These are phyloP conservation scores for Chaetomium strumarium DNA, from an alignment of 2,329 filamentous ascomycete species.

Conservation along the genomic window DNA sequence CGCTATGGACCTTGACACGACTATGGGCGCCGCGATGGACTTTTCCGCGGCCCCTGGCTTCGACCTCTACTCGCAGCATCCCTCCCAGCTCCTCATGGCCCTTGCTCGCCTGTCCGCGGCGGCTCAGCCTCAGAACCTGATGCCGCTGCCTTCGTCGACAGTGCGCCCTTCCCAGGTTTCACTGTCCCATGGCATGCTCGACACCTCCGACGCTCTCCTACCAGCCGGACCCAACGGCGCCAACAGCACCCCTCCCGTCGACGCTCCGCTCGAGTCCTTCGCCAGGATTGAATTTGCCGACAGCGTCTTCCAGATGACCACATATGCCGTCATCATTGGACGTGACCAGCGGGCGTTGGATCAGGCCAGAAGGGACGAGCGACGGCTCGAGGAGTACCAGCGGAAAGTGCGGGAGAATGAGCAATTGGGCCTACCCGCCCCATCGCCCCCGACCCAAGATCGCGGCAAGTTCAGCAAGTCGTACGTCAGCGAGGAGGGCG, in stretches of 20 bases:
- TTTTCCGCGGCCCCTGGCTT: conserved; percentile 10
- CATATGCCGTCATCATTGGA: conserved; percentile 64
- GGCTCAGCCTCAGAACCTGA: conserved; percentile 7
- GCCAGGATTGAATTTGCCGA: conserved; percentile 64
- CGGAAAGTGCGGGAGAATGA: conserved; percentile 42
- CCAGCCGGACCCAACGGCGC: conserved; percentile 29
- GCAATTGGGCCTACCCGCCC: conserved; percentile 44
- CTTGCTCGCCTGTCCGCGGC: conserved; percentile 30
- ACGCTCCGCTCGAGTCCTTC: conserved; percentile 46
- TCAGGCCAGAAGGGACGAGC: conserved; percentile 49
- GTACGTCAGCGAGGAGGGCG: conserved; percentile 64
- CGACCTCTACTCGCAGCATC: conserved; percentile 18
- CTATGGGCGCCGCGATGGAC: conserved; percentile 5
- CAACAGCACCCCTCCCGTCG: conserved; percentile 30
- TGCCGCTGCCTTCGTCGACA: conserved; percentile 27
- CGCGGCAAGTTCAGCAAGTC: conserved; percentile 55
- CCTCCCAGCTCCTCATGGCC: conserved; percentile 38
- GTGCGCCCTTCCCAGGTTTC: conserved; percentile 44
- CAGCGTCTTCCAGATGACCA: conserved; percentile 74
- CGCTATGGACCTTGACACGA: conserved; percentile 10
- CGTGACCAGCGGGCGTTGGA: conserved; percentile 59
- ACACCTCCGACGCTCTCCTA: conserved; percentile 27
- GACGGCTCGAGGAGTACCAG: conserved; percentile 40
- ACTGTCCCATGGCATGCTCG: conserved; percentile 31
- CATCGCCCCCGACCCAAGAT: conserved; percentile 45